These are phyloP conservation scores for Sapria himalayana DNA, from an alignment of 345 rosid genomes.

Conservation along the genomic window DNA sequence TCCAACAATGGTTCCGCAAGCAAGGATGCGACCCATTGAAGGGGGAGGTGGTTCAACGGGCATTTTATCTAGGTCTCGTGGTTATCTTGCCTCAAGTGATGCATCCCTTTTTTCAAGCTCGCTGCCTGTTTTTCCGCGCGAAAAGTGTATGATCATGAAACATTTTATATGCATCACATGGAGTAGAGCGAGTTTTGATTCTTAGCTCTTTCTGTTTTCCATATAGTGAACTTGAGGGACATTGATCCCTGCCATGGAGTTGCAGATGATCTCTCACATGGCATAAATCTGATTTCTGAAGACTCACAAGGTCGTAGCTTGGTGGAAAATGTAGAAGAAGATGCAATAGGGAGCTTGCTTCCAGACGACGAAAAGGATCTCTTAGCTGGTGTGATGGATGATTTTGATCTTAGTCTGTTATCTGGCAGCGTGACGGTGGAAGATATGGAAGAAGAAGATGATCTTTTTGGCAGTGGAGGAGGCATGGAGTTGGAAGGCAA, in stretches of 20 bases:
- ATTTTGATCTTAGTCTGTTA: conserved; percentile 34
- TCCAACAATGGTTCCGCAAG: conserved; percentile 10
- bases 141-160: conserved; percentile 22
- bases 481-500: conserved; percentile 52
- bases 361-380: conserved; percentile 58
- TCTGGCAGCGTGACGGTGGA: conserved; percentile 37
- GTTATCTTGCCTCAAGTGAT: conserved; percentile 24
- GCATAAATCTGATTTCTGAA: conserved; percentile 12
- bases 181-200: conserved; percentile 8
- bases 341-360: conserved; percentile 24
- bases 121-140: conserved; percentile 42
- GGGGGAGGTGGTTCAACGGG: conserved; percentile 18
- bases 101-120: conserved; percentile 51
- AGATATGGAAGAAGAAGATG: conserved; percentile 56
- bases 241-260: conserved; percentile 11
- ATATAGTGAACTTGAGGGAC: conserved; percentile 33
- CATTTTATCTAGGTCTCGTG: conserved; percentile 15
- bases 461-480: conserved; percentile 52
- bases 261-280: conserved; percentile 18
- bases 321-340: conserved; percentile 20
- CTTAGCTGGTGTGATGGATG: conserved; percentile 48
- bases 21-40: conserved; percentile 16
- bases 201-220: conserved; percentile 8
- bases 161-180: background rate
- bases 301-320: conserved; percentile 11